Base-by-base conservation (phyloP, 139 green algal species). In the Gonium pectorale region DNA sequence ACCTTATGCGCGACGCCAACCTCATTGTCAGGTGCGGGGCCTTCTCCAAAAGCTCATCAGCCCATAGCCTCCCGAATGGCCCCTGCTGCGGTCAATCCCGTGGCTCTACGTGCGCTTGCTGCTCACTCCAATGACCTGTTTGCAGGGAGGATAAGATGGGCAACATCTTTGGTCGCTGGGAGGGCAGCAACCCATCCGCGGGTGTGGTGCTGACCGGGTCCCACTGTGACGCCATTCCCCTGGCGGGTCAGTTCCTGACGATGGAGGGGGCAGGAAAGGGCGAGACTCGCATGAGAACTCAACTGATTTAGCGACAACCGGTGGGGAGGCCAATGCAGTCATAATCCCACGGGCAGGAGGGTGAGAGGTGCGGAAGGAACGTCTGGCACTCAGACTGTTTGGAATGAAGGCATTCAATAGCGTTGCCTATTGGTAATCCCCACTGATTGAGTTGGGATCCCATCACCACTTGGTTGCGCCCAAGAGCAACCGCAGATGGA, bases 141-240 rank as follows among this genome's bases (percentile, higher is more conserved):
- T 82, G 56, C 82, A 93, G 92, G 43, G 94, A 98, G 71, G 97
- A 99, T 83, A 62, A 91, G 0, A 93, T 99, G 80, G 97, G 97
- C 37, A 98, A 97, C 90, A 98, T 99, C 24, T 98, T 93, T 72
- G 97, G 95, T 9, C 81, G 88, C 0, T 96, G 89, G 90, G 72
- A 93, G n/a, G 97, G 95, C 11, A 86, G 68, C 31, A 79, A 96
- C 37, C 51, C 84, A 0, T 2, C 29, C 3, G 83, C 74, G 27
- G 88, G 90, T 0, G 81, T 90, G 8, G 92, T 99, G 19, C 69
- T 92, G 2, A 98, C 95, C 4, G 97, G 97, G 29, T 98, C 93
- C 9, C 97, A 99, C 72, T 94, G 73, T 67, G 97, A 99, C 72
- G 97, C 97, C 59, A 99, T 99, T 59, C 97, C 97, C 1, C 86